Conservation (phyloP, 768 basidiomycete species). For the Lentinula guzmanii region DNA sequence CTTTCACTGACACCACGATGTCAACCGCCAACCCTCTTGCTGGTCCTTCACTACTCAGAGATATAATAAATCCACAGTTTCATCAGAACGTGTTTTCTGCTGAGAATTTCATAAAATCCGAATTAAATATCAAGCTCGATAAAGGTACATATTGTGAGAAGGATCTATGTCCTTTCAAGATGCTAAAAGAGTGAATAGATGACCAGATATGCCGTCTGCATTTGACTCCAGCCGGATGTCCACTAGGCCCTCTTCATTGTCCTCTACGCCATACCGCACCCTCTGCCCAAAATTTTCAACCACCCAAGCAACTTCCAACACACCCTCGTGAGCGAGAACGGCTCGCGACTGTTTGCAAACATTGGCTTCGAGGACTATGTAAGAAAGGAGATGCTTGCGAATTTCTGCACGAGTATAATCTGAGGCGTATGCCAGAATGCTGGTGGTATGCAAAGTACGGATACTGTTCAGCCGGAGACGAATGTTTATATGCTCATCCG, state of each 20-base stretch:
- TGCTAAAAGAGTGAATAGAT: conserved; percentile 41
- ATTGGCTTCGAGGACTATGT: conserved; percentile 96
- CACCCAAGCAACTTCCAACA: conserved; percentile 73
- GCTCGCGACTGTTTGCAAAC: conserved; percentile 93
- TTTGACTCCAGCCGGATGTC: conserved; percentile 78
- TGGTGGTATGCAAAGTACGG: conserved; percentile 99
- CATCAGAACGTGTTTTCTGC: conserved; percentile 89
- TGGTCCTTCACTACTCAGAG: conserved; percentile 53
- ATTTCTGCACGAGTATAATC: conserved; percentile 98
- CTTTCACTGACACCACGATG: conserved; percentile 18
- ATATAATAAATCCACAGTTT: conserved; percentile 84
- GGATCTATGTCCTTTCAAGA: not conserved
- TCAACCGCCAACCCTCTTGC: conserved; percentile 43
- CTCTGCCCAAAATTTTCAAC: conserved; percentile 84
- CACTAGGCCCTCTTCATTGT: conserved; percentile 87
- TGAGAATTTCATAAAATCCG: conserved; percentile 75
- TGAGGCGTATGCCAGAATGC: conserved; percentile 97
- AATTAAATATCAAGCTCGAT: conserved; percentile 84
- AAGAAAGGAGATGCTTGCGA: conserved; percentile 98
- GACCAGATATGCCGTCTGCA: conserved; percentile 89
- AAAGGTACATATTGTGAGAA: conserved; percentile 56
- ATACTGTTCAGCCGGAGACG: conserved; percentile 94
- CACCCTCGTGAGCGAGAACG: conserved; percentile 82
- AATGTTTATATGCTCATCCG: conserved; percentile 94
- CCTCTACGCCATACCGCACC: conserved; percentile 90